phyloP scores from a whole-genome alignment of 768 basidiomycete genomes.

The Russula virescens region DNA sequence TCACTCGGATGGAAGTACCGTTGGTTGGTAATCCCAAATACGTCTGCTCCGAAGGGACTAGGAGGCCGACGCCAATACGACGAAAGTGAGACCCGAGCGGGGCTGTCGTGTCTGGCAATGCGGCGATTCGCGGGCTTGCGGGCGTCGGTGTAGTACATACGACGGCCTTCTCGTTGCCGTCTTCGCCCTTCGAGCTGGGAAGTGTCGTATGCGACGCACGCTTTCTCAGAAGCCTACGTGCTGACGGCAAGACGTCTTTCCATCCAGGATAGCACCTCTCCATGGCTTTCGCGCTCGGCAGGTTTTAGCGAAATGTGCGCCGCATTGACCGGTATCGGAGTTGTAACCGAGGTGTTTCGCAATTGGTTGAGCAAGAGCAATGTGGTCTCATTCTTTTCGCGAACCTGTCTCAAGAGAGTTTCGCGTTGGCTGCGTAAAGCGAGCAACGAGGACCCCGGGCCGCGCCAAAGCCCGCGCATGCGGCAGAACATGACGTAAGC shows the following conservation, averaged over 20 bases:
- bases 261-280: constrained; percentile 31
- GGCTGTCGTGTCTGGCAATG: constrained; percentile 3
- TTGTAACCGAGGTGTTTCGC: constrained; percentile 28
- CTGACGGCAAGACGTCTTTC: constrained; percentile 28
- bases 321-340: constrained; percentile 30
- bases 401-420: constrained; percentile 30
- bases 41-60: neutral
- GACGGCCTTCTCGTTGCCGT: constrained; percentile 7
- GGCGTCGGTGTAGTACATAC: constrained; percentile 12
- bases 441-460: too few species aligned
- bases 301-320: constrained; percentile 26
- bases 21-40: constrained; percentile 20
- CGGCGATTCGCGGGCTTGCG: neutral
- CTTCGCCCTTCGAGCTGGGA: constrained; percentile 30
- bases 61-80: constrained; percentile 2
- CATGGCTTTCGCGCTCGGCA: constrained; percentile 27
- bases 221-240: constrained; percentile 23
- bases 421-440: constrained; percentile 27
- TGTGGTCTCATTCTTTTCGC: constrained; percentile 30
- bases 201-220: constrained; percentile 28
- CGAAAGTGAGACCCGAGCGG: constrained; percentile 20
- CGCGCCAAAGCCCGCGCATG: too few species aligned
- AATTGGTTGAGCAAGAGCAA: constrained; percentile 28
- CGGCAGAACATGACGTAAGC: too few species aligned
- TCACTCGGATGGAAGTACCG: constrained; percentile 23